These are phyloP conservation scores for Buddleja alternifolia DNA, from an alignment of 257 asterid genomes.

Conservation along the genomic window DNA sequence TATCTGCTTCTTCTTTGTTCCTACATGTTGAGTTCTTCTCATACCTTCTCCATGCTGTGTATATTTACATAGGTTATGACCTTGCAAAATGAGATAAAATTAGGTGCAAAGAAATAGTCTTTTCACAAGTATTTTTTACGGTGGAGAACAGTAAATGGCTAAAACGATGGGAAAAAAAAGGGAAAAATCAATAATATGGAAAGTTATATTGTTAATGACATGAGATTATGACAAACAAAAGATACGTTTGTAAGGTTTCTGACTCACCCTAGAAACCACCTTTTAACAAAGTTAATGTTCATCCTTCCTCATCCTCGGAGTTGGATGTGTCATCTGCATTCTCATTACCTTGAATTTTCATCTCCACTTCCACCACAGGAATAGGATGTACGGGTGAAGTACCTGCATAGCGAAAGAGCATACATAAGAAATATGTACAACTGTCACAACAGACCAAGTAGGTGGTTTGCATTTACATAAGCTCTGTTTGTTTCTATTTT, in stretches of 20 bases:
- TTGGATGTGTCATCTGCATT: slow-evolving; percentile 26
- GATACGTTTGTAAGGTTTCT: background rate
- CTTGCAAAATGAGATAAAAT: slow-evolving; percentile 2
- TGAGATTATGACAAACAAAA: background rate
- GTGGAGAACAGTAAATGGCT: no score
- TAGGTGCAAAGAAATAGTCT: background rate
- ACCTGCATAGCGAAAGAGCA: slow-evolving; percentile 26
- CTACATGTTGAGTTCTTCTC: background rate
- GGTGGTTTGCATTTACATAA: background rate
- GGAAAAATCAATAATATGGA: background rate
- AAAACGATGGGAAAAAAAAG: no score
- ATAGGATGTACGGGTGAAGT: slow-evolving; percentile 30
- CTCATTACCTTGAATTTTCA: slow-evolving; percentile 26
- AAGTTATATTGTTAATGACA: no score
- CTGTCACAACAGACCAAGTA: background rate
- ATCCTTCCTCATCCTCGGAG: slow-evolving; percentile 38
- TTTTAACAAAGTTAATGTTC: background rate
- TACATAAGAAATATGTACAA: background rate
- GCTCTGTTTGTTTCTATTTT: no score
- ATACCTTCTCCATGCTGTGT: slow-evolving; percentile 8
- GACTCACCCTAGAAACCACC: slow-evolving; percentile 19
- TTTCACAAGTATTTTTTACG: no score
- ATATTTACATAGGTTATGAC: slow-evolving; percentile 20
- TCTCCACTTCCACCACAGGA: slow-evolving; percentile 34
- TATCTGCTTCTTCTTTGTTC: slow-evolving; percentile 5